Evolutionary conservation across 129 eudicot species (phyloP), one percentile per base, ranked within the genome.

Genomic region (Flaveria trinervia): DNA sequence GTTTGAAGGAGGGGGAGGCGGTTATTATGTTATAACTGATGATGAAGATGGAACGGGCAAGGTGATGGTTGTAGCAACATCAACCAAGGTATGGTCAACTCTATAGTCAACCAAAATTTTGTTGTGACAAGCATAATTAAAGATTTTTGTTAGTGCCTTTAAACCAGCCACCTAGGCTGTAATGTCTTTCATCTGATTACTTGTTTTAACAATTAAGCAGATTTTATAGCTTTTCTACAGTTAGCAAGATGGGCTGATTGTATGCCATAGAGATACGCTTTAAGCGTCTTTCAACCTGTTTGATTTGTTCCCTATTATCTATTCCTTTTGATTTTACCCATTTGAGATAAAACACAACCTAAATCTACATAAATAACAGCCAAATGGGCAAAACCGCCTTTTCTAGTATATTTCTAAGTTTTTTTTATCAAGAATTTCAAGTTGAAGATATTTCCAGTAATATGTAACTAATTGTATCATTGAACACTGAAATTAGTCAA

Each of bases 61-160:
- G 74, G 70, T 87, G 84, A 86, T 95, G 81, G 92, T 77, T 64
- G 84, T 86, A 17, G 89, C 92, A 49, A 82, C 87, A 48, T 77
- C 88, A 33, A 70, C 86, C 41, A 95, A 91, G 94, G 98, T 93
- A 78, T 59, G 57, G 41, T 25, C 23, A 41, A 50, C 36, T 56
- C 41, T 33, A n/a, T 33, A 51, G 51, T 48, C 54, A n/a, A 59
- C 69, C 9, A 33, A 15, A 0, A 23, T 68, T 66, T 54, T 48
- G 51, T 30, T 55, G 43, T 51, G 17, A 26, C 10, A 4, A 25
- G 57, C 7, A 54, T 44, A 25, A 18, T 45, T 57, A 41, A 45
- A 9, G 36, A 30, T 30, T 30, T 30, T 71, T 16, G 15, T 57
- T 39, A 36, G 22, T 18, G 54, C 17, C 23, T 36, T 20, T 75